These are phyloP conservation scores for Mycena vitilis DNA, from an alignment of 768 basidiomycete species.

Conservation along the genomic window DNA sequence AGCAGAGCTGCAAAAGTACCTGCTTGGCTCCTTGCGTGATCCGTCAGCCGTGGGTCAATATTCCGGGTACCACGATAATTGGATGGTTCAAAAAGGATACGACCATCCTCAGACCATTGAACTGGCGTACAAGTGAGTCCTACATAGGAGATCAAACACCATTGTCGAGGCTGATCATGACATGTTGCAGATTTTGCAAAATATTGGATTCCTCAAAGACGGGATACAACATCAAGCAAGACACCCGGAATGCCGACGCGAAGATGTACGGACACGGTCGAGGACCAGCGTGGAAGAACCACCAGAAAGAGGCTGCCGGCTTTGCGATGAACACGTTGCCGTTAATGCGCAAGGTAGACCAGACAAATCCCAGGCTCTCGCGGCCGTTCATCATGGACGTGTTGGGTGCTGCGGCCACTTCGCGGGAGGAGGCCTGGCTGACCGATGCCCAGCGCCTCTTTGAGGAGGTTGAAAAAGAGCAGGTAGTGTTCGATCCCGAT, in stretches of 20 bases:
- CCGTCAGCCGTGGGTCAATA: constrained; percentile 64
- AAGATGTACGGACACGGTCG: constrained; percentile 34
- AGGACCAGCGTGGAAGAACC: constrained; percentile 40
- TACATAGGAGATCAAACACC: neutral
- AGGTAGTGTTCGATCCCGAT: constrained; percentile 36
- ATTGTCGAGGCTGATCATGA: neutral
- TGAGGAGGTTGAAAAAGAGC: neutral
- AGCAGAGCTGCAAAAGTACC: constrained; percentile 56
- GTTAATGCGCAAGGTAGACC: constrained; percentile 32
- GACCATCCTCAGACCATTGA: constrained; percentile 57
- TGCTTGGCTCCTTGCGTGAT: constrained; percentile 63
- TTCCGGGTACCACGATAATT: constrained; percentile 65
- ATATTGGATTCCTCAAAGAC: constrained; percentile 73
- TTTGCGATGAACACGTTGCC: constrained; percentile 24
- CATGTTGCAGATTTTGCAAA: constrained; percentile 54
- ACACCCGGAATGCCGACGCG: constrained; percentile 46
- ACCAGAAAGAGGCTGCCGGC: constrained; percentile 13
- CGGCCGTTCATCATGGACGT: constrained; percentile 47
- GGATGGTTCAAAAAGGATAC: constrained; percentile 67
- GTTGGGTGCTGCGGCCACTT: constrained; percentile 29
- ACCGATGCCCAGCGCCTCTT: constrained; percentile 34
- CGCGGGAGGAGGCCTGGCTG: constrained; percentile 35
- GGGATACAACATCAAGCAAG: constrained; percentile 57
- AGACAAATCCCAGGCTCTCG: constrained; percentile 23
- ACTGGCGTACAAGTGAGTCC: constrained; percentile 64